Conservation (phyloP, 108 stramenopile genomes). For the Skeletonema grethae region DNA sequence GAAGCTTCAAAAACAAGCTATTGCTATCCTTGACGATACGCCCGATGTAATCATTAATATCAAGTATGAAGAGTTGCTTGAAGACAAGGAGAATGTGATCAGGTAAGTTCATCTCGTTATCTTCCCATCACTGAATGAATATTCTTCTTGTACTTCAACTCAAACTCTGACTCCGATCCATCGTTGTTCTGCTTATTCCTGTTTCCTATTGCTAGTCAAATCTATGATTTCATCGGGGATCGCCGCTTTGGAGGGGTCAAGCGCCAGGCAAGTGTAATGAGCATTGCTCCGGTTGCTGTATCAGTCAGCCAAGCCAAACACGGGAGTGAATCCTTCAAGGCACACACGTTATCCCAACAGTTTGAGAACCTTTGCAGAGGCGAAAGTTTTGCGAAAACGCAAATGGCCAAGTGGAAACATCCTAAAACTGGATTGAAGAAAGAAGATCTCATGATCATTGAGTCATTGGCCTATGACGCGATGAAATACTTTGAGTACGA, state of each 20-base stretch:
- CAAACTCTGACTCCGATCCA: too few species aligned
- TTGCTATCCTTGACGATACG: conserved; percentile 15
- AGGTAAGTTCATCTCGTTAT: too few species aligned
- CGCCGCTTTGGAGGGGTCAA: conserved; percentile 21
- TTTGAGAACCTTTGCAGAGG: conserved; percentile 38
- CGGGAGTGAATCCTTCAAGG: conserved; percentile 27
- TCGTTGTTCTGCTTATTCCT: too few species aligned
- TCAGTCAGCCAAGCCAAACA: conserved; percentile 21
- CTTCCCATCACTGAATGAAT: too few species aligned
- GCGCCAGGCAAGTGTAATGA: conserved; percentile 30
- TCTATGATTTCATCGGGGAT: conserved; percentile 43
- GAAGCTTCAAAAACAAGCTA: conserved; percentile 30
- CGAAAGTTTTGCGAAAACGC: conserved; percentile 13
- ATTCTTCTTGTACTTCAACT: too few species aligned
- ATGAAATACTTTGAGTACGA: conserved; percentile 30
- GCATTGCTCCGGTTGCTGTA: conserved; percentile 11
- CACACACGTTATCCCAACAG: conserved; percentile 33
- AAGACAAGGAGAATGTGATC: conserved; percentile 14
- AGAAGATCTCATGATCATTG: conserved; percentile 28
- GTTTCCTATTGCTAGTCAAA: too few species aligned
- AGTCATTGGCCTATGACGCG: conserved; percentile 29
- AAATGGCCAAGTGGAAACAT: conserved; percentile 26
- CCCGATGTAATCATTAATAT: conserved; percentile 28
- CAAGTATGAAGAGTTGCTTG: conserved; percentile 33
- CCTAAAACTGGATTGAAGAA: conserved; percentile 2